phyloP scores from a whole-genome alignment of 352 stramenopile genomes.

The Globisporangium recalcitrans region DNA sequence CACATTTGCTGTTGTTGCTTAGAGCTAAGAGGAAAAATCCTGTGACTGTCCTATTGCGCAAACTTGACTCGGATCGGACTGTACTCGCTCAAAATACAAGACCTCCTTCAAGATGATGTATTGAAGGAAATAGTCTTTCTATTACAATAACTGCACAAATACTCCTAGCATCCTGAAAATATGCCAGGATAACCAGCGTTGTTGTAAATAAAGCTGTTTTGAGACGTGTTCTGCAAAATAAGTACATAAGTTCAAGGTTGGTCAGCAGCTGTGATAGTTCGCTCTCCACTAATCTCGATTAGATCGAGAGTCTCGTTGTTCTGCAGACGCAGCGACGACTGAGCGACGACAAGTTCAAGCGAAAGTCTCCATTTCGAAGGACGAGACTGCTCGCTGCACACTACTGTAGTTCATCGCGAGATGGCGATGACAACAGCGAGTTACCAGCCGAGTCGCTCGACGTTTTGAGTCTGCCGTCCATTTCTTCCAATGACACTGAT shows the following conservation, averaged over 20 bases:
- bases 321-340: background rate
- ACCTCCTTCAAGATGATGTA: background rate
- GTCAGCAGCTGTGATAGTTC: too few relatives aligned
- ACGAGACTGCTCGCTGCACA: too few relatives aligned
- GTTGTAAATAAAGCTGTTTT: background rate
- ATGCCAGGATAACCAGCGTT: background rate
- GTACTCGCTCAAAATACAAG: background rate
- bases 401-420: background rate
- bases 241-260: background rate
- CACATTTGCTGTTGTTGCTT: too few relatives aligned
- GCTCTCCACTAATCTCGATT: background rate
- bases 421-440: background rate
- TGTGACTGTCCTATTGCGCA: slow-evolving; percentile 6
- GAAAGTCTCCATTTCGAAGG: background rate
- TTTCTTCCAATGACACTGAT: too few relatives aligned
- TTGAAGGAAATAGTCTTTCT: background rate
- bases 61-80: background rate
- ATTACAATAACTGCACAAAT: background rate
- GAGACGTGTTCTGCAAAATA: background rate
- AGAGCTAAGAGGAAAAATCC: slow-evolving; percentile 12
- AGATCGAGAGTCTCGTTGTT: background rate
- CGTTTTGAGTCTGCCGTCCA: background rate
- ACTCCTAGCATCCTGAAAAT: background rate
- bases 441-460: background rate
- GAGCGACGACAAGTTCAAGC: background rate